Evolutionary conservation across 2,329 filamentous ascomycete species (phyloP).

Genomic region (Claviceps quebecensis): DNA sequence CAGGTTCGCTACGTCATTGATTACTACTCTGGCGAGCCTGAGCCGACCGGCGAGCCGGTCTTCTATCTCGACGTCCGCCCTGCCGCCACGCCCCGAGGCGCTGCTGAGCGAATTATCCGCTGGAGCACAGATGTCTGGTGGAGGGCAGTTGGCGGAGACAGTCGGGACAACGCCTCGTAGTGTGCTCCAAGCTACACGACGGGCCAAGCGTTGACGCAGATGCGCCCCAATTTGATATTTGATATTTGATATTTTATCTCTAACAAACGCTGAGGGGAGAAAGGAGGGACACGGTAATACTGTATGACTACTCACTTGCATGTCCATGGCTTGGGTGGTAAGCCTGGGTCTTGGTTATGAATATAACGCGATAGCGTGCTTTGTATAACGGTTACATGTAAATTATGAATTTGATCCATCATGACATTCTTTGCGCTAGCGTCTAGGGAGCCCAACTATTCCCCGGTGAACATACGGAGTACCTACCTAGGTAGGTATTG

Average conservation of each 20-base stretch:
- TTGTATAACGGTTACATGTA: not conserved
- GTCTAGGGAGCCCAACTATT: too few species aligned
- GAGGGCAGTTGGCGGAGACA: conserved; percentile 63
- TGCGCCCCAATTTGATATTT: too few species aligned
- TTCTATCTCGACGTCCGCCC: conserved; percentile 93
- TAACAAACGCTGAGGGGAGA: not conserved
- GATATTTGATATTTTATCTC: not conserved
- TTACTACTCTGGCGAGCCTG: conserved; percentile 76
- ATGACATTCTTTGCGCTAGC: too few species aligned
- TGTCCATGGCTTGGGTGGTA: not conserved
- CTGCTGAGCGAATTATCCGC: conserved; percentile 67
- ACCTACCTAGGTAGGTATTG: too few species aligned
- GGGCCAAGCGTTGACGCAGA: conserved; percentile 7
- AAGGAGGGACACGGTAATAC: conserved; percentile 1
- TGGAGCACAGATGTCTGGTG: conserved; percentile 96
- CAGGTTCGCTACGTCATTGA: conserved; percentile 94
- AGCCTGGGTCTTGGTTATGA: conserved; percentile 11
- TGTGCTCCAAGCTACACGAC: too few species aligned
- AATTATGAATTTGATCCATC: not conserved
- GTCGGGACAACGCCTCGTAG: conserved; percentile 25
- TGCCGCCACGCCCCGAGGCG: conserved; percentile 66
- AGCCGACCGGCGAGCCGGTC: conserved; percentile 77
- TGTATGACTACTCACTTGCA: conserved; percentile 6
- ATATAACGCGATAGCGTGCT: not conserved
- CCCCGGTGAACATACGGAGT: too few species aligned